Base-by-base conservation (phyloP, 140 eudicot genomes). In the Oenanthe javanica region DNA sequence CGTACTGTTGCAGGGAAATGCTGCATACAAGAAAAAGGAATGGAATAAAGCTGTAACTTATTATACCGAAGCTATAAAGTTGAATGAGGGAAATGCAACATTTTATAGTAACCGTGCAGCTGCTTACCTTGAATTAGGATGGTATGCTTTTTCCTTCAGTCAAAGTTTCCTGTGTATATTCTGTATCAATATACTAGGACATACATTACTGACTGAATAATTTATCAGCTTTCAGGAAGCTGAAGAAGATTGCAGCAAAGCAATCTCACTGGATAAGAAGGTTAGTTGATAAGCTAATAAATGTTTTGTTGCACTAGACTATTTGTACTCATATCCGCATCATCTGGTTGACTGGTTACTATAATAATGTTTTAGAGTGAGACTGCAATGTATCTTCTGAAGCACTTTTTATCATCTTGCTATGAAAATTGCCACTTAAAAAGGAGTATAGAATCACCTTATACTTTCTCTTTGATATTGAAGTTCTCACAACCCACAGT, bases 251-350 rank as follows among this genome's bases (percentile, higher is more conserved):
- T 94, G 98, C 88, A 92, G 83, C 73, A 90, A 84, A 83, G 97
- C 97, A 75, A 90, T 94, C 76, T 85, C 87, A 49, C 91, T 92
- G 74, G 96, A 94, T 87, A 92, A 92, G 86, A 94, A 94, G 97
- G 98, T 94, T 55, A 67, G 88, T 40, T 38, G 36, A 82, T 49
- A 50, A 59, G 72, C 75, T 59, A 78, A 43, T 71, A 70, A 72
- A 76, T 75, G 63, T 21, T 48, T 9, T 51, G 47, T 80, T 76
- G 48, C 64, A 79, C 10, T 27, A 8, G 76, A 38, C 36, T 38
- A 71, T 75, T 27, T n/a, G 40, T 81, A 61, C 48, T 51, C 10
- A 14, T 50, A 50, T 50, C 27, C 15, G 21, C 42, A 46, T 21
- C 23, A 43, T 21, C 36, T 72, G 13, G 36, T 31, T 31, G 36